phyloP scores from a whole-genome alignment of 2,329 filamentous ascomycete genomes.

The Colletotrichum abscissum region DNA sequence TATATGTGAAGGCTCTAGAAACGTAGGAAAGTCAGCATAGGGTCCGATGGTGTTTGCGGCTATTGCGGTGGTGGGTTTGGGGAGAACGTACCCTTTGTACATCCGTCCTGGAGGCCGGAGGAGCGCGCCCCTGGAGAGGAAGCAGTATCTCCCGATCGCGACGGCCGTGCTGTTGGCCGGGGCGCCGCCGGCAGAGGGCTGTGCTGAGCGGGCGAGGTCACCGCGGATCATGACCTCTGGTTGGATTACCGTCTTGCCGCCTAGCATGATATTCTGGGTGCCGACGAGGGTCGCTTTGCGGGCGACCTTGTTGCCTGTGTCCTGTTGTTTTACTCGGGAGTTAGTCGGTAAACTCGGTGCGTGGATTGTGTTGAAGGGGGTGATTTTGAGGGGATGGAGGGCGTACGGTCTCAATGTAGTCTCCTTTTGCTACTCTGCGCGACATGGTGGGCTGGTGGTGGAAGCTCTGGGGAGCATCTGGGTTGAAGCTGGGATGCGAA shows the following conservation, averaged over 20 bases:
- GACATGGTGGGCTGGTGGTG: conserved; percentile 66
- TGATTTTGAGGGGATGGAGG: too few relatives aligned
- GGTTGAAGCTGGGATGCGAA: not conserved
- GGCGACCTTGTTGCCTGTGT: conserved; percentile 98
- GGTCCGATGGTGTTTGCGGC: too few relatives aligned
- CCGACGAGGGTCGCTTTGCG: conserved; percentile 92
- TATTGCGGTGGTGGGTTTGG: too few relatives aligned
- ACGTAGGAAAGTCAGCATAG: not conserved
- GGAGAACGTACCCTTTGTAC: conserved; percentile 71
- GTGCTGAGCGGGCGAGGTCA: conserved; percentile 76
- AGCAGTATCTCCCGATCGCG: conserved; percentile 90
- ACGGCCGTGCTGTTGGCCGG: conserved; percentile 75
- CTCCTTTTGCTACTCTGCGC: conserved; percentile 82
- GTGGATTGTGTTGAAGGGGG: too few relatives aligned
- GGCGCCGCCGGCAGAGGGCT: conserved; percentile 54
- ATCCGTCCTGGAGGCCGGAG: conserved; percentile 86
- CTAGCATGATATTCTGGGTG: conserved; percentile 97
- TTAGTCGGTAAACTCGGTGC: not conserved
- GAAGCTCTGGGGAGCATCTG: not conserved
- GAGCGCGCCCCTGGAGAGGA: conserved; percentile 82
- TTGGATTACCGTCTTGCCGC: conserved; percentile 95
- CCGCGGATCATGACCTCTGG: conserved; percentile 94
- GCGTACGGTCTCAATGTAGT: conserved; percentile 95
- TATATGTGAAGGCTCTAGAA: conserved; percentile 75
- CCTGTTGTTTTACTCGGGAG: conserved; percentile 63